phyloP scores from a whole-genome alignment of 2,329 filamentous ascomycete genomes.

The Pestalotiopsis sp. region DNA sequence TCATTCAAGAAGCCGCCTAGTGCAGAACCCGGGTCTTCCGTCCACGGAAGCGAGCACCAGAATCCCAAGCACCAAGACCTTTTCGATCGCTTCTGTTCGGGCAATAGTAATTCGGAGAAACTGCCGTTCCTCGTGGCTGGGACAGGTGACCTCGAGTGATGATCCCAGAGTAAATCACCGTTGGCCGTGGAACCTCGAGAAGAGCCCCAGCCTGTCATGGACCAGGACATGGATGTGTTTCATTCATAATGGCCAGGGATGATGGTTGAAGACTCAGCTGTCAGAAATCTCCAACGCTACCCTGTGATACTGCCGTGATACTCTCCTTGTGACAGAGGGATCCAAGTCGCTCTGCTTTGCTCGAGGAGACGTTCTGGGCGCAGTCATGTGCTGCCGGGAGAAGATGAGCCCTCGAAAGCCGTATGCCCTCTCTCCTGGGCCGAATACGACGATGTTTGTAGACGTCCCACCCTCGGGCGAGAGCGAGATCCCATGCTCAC shows the following conservation, averaged over 20 bases:
- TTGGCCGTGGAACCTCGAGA: neutral
- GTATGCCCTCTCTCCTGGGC: too few species aligned
- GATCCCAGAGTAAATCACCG: neutral
- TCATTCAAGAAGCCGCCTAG: neutral
- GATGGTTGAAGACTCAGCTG: neutral
- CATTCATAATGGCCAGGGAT: neutral
- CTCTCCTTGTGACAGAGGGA: neutral
- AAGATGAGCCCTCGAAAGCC: too few species aligned
- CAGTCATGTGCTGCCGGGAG: too few species aligned
- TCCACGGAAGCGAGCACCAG: too few species aligned
- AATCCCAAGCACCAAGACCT: too few species aligned
- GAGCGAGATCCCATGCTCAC: too few species aligned
- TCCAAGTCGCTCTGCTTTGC: neutral
- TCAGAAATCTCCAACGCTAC: neutral
- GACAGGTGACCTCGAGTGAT: neutral
- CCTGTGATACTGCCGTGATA: neutral
- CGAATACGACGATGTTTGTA: too few species aligned
- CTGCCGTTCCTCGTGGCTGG: neutral
- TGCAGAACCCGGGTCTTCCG: neutral
- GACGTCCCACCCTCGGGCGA: neutral
- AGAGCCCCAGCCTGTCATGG: neutral
- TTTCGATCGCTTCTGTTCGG: too few species aligned
- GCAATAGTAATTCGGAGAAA: neutral
- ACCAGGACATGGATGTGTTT: neutral
- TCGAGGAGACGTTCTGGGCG: too few species aligned